Percentiles rank a stretch among this genome's conserved stretches.
Evolutionary conservation across 805 yeast genomes (phyloP).

Genomic region (Pichia californica): DNA sequence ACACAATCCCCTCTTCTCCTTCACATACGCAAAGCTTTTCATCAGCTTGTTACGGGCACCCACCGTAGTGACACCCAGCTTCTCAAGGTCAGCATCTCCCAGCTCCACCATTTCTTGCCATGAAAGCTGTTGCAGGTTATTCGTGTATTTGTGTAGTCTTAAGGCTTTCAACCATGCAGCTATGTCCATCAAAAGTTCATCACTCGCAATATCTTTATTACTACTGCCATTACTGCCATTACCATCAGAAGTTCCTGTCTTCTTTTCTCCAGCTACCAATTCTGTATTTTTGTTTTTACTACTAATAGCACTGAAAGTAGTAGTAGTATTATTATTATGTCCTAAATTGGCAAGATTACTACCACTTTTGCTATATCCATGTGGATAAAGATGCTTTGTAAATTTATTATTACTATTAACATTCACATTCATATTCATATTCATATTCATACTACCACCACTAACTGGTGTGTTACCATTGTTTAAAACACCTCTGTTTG

Average conservation of each 20-base stretch:
- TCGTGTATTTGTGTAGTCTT: slow-evolving; percentile 91
- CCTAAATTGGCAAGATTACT: no score
- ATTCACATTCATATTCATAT: slow-evolving; percentile 6
- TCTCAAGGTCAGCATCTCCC: slow-evolving; percentile 62
- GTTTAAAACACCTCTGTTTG: not conserved
- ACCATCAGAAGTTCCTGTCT: not conserved
- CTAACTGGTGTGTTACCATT: no score
- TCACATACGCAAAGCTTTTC: slow-evolving; percentile 84
- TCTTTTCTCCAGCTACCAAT: not conserved
- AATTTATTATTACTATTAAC: not conserved
- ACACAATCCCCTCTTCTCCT: slow-evolving; percentile 44
- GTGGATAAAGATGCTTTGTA: not conserved
- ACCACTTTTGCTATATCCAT: not conserved
- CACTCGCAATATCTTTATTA: slow-evolving; percentile 39
- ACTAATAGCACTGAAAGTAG: no score
- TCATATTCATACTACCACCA: slow-evolving; percentile 8
- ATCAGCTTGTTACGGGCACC: slow-evolving; percentile 94
- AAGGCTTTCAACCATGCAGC: slow-evolving; percentile 90
- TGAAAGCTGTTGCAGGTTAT: slow-evolving; percentile 60
- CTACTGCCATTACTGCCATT: not conserved
- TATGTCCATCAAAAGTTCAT: slow-evolving; percentile 59
- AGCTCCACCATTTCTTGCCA: slow-evolving; percentile 78
- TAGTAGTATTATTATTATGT: no score
- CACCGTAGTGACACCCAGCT: slow-evolving; percentile 82
- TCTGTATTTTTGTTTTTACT: not conserved